A percentile compares a stretch with the other conserved stretches of the same genome.
Conservation (phyloP, 2,329 filamentous ascomycete genomes). For the Fusarium sp. region DNA sequence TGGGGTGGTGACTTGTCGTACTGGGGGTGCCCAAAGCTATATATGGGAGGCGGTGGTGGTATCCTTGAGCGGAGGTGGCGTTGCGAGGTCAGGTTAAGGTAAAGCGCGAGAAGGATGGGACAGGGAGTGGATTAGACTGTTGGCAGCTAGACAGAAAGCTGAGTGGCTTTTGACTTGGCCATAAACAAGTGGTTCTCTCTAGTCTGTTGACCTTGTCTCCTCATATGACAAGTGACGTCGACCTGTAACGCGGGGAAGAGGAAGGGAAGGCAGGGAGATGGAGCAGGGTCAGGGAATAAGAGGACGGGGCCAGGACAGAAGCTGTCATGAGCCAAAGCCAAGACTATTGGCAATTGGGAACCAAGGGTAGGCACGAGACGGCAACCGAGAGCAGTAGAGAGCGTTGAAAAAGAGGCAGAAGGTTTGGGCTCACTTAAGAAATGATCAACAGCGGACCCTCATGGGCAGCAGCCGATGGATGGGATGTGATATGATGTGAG, state of each 20-base stretch:
- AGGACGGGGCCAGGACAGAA: neutral
- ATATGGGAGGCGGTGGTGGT: constrained; percentile 35
- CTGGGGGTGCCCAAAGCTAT: constrained; percentile 19
- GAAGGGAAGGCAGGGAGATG: constrained; percentile 13
- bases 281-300: constrained; percentile 21
- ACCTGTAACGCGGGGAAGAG: constrained; percentile 32
- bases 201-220: constrained; percentile 6
- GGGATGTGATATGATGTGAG: constrained; percentile 16
- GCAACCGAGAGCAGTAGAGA: neutral
- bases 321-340: constrained; percentile 27
- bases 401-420: constrained; percentile 19
- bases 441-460: constrained; percentile 41
- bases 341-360: constrained; percentile 20
- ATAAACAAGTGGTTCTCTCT: neutral
- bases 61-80: constrained; percentile 45
- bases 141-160: neutral
- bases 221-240: constrained; percentile 34
- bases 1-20: constrained; percentile 24
- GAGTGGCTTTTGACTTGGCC: neutral
- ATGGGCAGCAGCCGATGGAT: constrained; percentile 31
- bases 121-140: constrained; percentile 12
- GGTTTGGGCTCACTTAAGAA: constrained; percentile 43
- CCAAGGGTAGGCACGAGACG: neutral
- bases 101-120: constrained; percentile 30
- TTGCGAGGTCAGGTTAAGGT: constrained; percentile 38